These are phyloP conservation scores for Candida oleophila DNA, from an alignment of 805 yeast species.

Conservation along the genomic window DNA sequence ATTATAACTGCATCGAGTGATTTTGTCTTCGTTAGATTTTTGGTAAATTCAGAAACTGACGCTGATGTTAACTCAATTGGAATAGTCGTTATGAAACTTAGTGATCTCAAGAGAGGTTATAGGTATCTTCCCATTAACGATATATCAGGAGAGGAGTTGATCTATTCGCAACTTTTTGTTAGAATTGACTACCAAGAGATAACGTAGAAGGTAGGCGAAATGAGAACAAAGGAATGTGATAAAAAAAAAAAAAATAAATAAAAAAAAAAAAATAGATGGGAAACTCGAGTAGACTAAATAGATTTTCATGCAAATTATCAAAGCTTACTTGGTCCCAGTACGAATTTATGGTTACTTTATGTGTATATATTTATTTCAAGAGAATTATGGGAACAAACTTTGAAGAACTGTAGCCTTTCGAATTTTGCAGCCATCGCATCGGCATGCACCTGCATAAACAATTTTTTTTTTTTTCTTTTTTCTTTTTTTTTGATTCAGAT, in stretches of 20 bases:
- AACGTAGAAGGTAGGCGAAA: neutral
- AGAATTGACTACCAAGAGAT: conserved; percentile 24
- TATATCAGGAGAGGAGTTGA: conserved; percentile 71
- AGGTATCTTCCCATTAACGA: conserved; percentile 80
- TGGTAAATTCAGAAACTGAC: conserved; percentile 37
- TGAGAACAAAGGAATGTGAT: neutral
- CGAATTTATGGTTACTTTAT: too few species aligned
- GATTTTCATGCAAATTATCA: too few species aligned
- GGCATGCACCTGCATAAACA: neutral
- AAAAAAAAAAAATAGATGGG: neutral
- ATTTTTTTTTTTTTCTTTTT: conserved; percentile 2
- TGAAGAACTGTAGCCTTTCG: too few species aligned
- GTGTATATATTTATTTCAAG: neutral
- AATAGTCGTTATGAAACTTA: conserved; percentile 55
- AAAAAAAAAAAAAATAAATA: neutral
- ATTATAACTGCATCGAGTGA: conserved; percentile 38
- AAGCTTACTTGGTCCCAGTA: too few species aligned
- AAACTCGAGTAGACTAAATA: neutral
- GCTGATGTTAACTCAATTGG: conserved; percentile 47
- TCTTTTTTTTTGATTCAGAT: conserved; percentile 1
- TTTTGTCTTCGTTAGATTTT: conserved; percentile 56
- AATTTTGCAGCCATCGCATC: neutral
- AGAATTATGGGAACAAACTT: too few species aligned
- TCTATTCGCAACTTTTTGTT: conserved; percentile 52
- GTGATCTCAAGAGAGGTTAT: conserved; percentile 73